Conservation (phyloP, 108 stramenopile species). For the Pseudonitzschia multiseries region DNA sequence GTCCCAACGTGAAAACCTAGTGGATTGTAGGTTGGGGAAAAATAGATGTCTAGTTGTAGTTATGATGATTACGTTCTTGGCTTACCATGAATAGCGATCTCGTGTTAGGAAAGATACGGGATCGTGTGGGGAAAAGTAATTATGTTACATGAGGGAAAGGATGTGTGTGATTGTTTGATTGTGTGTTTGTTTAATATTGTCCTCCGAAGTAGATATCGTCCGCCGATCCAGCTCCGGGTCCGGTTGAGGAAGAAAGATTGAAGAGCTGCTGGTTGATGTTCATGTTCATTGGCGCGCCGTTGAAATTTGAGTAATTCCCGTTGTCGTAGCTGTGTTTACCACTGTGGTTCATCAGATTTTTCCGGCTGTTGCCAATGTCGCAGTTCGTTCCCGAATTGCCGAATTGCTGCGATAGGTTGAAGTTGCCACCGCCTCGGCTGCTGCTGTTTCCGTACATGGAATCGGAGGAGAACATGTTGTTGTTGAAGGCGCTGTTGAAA, state of each 20-base stretch:
- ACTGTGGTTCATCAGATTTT: background rate
- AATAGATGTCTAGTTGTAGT: too few species aligned
- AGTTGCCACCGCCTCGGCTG: background rate
- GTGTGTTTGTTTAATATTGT: background rate
- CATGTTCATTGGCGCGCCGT: conserved; percentile 3
- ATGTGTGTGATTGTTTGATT: too few species aligned
- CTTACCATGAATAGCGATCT: too few species aligned
- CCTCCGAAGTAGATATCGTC: background rate
- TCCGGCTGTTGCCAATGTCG: background rate
- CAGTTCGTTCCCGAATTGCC: background rate
- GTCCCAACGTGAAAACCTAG: too few species aligned
- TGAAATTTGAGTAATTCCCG: background rate
- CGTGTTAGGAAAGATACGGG: too few species aligned
- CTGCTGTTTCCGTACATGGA: conserved; percentile 1
- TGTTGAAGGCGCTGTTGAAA: background rate
- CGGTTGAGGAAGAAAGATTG: background rate
- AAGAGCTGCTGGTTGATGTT: conserved; percentile 13
- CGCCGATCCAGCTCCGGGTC: background rate
- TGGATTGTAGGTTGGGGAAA: too few species aligned
- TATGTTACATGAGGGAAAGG: too few species aligned
- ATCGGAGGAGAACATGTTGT: background rate
- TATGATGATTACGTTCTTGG: too few species aligned
- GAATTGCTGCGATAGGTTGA: conserved; percentile 2
- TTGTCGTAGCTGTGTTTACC: background rate
- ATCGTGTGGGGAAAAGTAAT: too few species aligned